These are phyloP conservation scores for Stemphylium lycopersici DNA, from an alignment of 2,329 filamentous ascomycete genomes.

Conservation along the genomic window DNA sequence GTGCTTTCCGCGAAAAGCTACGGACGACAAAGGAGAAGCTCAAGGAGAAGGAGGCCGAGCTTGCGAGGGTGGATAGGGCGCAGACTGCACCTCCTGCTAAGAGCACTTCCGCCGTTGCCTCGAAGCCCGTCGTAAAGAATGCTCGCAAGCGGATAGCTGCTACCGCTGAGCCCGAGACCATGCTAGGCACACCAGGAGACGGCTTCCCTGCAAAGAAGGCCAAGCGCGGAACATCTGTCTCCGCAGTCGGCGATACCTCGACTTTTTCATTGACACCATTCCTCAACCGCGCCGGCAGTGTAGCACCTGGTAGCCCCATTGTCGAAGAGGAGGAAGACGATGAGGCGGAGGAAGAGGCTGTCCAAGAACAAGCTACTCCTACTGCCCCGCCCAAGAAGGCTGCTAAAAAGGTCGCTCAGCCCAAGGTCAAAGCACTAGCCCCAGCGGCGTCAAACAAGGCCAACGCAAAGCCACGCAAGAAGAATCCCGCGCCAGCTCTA, in stretches of 20 bases:
- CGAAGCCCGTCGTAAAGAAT: constrained; percentile 48
- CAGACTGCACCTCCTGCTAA: constrained; percentile 47
- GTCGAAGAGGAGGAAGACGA: constrained; percentile 35
- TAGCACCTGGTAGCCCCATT: constrained; percentile 55
- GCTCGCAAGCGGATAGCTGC: constrained; percentile 51
- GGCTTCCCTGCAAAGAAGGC: constrained; percentile 54
- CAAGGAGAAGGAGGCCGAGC: constrained; percentile 65
- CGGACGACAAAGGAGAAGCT: constrained; percentile 73
- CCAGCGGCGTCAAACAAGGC: constrained; percentile 53
- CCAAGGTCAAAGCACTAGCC: constrained; percentile 52
- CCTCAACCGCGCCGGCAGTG: constrained; percentile 74
- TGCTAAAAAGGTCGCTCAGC: constrained; percentile 32
- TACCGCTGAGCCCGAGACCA: constrained; percentile 55
- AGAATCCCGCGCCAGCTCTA: constrained; percentile 45
- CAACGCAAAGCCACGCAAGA: constrained; percentile 53
- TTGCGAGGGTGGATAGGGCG: constrained; percentile 53
- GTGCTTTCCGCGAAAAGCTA: constrained; percentile 72
- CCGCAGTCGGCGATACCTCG: constrained; percentile 81
- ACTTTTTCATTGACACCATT: constrained; percentile 94
- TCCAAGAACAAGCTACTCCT: constrained; percentile 35
- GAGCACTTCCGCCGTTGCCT: constrained; percentile 36
- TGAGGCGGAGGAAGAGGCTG: constrained; percentile 35
- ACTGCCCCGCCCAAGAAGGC: constrained; percentile 40
- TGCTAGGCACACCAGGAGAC: constrained; percentile 57
- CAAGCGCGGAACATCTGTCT: constrained; percentile 57